Percentiles rank a stretch among this genome's conserved stretches.
Conservation (phyloP, 352 stramenopile genomes). For the Phytophthora constricta region DNA sequence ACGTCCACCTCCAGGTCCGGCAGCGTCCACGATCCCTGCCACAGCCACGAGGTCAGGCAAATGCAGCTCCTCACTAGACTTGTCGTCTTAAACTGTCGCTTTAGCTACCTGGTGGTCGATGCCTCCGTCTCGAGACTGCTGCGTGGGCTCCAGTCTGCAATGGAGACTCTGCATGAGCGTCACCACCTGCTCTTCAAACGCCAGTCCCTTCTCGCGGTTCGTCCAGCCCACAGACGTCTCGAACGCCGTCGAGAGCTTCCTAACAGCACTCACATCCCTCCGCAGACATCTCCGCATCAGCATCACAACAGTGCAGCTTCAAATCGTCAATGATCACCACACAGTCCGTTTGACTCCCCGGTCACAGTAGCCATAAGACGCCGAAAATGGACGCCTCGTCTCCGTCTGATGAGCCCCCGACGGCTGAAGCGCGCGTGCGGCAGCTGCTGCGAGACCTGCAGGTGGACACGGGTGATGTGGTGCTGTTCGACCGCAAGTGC, state of each 20-base stretch:
- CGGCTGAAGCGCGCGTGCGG: conserved; percentile 39
- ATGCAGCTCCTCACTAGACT: too few species aligned
- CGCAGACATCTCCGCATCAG: neutral
- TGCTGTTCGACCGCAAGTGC: conserved; percentile 87
- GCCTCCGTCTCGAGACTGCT: conserved; percentile 72
- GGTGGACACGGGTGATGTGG: conserved; percentile 79
- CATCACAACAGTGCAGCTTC: neutral
- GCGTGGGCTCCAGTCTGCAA: conserved; percentile 63
- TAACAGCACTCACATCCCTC: neutral
- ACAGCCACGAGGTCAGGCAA: too few species aligned
- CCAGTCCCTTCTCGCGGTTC: conserved; percentile 57
- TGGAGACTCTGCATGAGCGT: conserved; percentile 55
- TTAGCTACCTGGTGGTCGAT: conserved; percentile 66
- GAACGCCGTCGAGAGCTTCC: conserved; percentile 11
- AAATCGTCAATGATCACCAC: neutral
- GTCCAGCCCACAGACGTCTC: neutral
- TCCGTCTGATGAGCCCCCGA: conserved; percentile 3
- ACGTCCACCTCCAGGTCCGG: conserved; percentile 69
- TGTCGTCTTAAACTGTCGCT: too few species aligned
- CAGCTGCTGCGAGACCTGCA: conserved; percentile 59
- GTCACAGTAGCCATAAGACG: neutral
- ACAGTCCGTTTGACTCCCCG: neutral
- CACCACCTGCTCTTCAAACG: conserved; percentile 70
- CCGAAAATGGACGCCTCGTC: neutral
- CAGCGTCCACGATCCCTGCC: conserved; percentile 66